Evolutionary conservation across 371 early-diverging fungal species (phyloP), one percentile per base, ranked within the genome.

Genomic region (Mucor plumbeus): DNA sequence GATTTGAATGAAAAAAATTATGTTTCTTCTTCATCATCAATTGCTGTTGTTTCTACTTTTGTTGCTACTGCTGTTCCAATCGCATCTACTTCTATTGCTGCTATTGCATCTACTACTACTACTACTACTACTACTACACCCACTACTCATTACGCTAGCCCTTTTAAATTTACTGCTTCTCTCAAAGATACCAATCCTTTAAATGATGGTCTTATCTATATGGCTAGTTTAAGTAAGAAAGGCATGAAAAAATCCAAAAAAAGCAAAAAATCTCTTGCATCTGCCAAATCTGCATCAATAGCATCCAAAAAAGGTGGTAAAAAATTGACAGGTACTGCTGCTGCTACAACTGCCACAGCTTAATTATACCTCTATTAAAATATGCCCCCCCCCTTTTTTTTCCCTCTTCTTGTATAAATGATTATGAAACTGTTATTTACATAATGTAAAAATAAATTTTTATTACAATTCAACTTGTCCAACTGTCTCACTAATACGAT

Each of bases 401-500:
- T n/a, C n/a, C 38, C 38, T 10, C 38, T 10, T 38, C 17, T 9
- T 7, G 17, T 19, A 47, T 47, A 47, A 47, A 47, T 47, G 9
- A 19, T 19, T 47, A 19, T 47, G 8, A 47, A 47, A 47, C 47
- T 19, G 19, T 47, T 5, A 43, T n/a, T 43, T 43, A 43, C 26
- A n/a, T n/a, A 13, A 17, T 7, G 47, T 47, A n/a, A 8, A 31
- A 41, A 3, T 38, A 38, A 38, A 38, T 9, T 38, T 38, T 11
- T 38, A 58, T 67, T 77, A 75, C 47, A 79, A 66, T 58, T 72
- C 73, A 54, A 76, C 60, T 54, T 76, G 73, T 58, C 67, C 66
- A 5, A 79, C 79, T 34, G 79, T 75, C 31, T 79, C 77, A 66
- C 66, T 71, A 56, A 87, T 81, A 53, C 79, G 80, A 64, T 82